These are phyloP conservation scores for Podila horticola DNA, from an alignment of 192 early-diverging fungal genomes.

Conservation along the genomic window DNA sequence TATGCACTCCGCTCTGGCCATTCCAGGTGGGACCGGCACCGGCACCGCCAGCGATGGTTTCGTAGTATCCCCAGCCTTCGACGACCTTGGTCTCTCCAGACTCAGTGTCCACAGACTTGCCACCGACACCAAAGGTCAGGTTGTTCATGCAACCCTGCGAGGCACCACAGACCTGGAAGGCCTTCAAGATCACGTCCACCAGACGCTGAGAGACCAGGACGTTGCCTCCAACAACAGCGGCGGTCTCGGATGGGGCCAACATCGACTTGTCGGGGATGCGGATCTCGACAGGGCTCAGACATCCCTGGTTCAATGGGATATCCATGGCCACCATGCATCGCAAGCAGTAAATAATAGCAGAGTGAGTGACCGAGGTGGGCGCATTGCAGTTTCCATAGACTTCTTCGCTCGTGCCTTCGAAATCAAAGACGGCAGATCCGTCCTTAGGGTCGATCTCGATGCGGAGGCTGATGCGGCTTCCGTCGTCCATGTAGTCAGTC, in stretches of 20 bases:
- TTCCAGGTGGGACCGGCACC: constrained; percentile 93
- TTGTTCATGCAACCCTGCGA: constrained; percentile 97
- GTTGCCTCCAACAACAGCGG: constrained; percentile 98
- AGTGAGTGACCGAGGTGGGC: constrained; percentile 73
- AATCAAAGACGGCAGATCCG: constrained; percentile 92
- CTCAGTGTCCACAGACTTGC: constrained; percentile 63
- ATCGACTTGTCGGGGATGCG: constrained; percentile 84
- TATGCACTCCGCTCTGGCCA: constrained; percentile 82
- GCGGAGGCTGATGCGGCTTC: constrained; percentile 77
- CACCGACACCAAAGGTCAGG: constrained; percentile 89
- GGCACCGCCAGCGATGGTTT: constrained; percentile 89
- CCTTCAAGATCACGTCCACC: constrained; percentile 91
- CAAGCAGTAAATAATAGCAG: constrained; percentile 97
- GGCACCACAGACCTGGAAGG: constrained; percentile 91
- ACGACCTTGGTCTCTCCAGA: constrained; percentile 54
- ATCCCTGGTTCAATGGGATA: constrained; percentile 97
- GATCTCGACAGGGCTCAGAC: constrained; percentile 85
- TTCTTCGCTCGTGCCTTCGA: constrained; percentile 88
- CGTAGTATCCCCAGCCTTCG: constrained; percentile 95
- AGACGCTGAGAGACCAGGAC: constrained; percentile 94
- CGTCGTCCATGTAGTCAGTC: constrained; percentile 94
- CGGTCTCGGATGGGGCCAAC: constrained; percentile 79
- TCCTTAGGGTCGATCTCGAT: constrained; percentile 77
- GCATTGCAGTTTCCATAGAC: constrained; percentile 90
- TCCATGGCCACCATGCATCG: constrained; percentile 90